Percentiles rank a stretch among this genome's conserved stretches.
Evolutionary conservation across 1,284 basidiomycete genomes (phyloP).

Genomic region (Apiotrichum gracile): DNA sequence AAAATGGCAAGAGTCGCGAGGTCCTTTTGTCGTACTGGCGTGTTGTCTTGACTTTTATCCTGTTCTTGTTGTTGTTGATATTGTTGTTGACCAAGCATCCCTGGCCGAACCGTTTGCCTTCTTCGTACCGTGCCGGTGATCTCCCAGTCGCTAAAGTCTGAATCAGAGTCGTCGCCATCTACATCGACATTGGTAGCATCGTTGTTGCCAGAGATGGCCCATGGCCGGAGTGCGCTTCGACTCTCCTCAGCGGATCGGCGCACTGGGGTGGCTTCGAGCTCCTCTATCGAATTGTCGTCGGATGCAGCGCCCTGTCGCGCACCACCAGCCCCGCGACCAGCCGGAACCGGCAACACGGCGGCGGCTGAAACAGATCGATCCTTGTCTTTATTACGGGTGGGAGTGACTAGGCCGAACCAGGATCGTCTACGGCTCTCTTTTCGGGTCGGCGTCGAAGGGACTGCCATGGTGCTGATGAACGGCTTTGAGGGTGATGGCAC

Average conservation of each 20-base stretch:
- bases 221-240: not conserved
- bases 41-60: not conserved
- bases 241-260: not conserved
- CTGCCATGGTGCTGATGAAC: not conserved
- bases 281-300: not conserved
- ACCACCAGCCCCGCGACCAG: not conserved
- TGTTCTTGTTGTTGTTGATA: not conserved
- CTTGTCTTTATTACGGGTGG: conserved; percentile 11
- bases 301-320: no score
- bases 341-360: not conserved
- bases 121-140: not conserved
- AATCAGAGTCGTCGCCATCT: not conserved
- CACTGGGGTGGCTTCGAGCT: not conserved
- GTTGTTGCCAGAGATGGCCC: not conserved
- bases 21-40: conserved; percentile 23
- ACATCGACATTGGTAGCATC: no score
- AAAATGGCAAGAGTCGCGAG: conserved; percentile 19
- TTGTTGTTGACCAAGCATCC: not conserved
- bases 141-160: conserved; percentile 1
- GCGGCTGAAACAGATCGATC: not conserved
- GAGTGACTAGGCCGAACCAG: conserved; percentile 34
- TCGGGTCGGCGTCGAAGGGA: conserved; percentile 22
- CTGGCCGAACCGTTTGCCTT: not conserved
- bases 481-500: not conserved
- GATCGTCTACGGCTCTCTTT: conserved; percentile 25